phyloP scores from a whole-genome alignment of 1,139 yeast genomes.

The Geotrichum histeridarum region DNA sequence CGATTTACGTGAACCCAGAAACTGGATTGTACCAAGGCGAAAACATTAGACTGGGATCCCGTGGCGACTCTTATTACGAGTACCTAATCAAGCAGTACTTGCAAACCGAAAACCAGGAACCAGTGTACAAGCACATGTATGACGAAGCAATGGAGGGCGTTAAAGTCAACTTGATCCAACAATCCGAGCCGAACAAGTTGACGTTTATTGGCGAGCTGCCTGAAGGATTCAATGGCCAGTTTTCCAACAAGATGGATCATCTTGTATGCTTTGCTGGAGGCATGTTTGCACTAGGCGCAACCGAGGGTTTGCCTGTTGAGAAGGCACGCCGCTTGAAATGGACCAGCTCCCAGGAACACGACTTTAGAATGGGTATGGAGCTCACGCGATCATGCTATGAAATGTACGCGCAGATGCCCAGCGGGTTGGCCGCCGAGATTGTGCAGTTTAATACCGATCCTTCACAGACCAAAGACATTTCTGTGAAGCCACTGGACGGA shows the following conservation, averaged over 20 bases:
- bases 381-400: conserved; percentile 76
- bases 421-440: conserved; percentile 86
- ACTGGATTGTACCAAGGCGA: conserved; percentile 64
- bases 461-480: conserved; percentile 48
- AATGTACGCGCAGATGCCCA: conserved; percentile 66
- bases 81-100: conserved; percentile 80
- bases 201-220: conserved; percentile 78
- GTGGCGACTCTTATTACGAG: conserved; percentile 93
- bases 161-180: conserved; percentile 54
- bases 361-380: conserved; percentile 67
- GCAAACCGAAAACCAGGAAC: conserved; percentile 62
- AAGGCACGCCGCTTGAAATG: conserved; percentile 48
- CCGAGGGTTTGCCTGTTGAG: conserved; percentile 57
- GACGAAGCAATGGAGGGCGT: conserved; percentile 73
- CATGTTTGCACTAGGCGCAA: conserved; percentile 83
- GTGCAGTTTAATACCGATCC: conserved; percentile 62
- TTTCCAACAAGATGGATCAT: conserved; percentile 87
- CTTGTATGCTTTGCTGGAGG: conserved; percentile 92
- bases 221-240: conserved; percentile 53
- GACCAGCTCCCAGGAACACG: conserved; percentile 48
- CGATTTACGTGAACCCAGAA: conserved; percentile 72
- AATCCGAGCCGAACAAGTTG: conserved; percentile 59
- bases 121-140: conserved; percentile 67
- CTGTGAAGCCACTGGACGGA: conserved; percentile 63
- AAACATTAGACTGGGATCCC: conserved; percentile 73